Conservation (phyloP, 768 basidiomycete species). For the Porphyrellus cyaneotinctus region DNA sequence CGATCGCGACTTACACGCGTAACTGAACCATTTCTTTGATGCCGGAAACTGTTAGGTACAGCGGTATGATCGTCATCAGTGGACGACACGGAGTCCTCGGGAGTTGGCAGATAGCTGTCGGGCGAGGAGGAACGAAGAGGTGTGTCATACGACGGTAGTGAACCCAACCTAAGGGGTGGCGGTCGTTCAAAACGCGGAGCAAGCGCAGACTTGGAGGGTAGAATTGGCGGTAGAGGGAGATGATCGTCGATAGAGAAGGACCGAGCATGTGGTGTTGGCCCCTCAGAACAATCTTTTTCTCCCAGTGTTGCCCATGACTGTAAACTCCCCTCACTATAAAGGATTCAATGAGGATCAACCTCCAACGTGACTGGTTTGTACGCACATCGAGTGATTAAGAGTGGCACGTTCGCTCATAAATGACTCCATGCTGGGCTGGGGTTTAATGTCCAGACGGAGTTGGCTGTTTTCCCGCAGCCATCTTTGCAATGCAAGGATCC, state of each 20-base stretch:
- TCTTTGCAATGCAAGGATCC: conserved; percentile 65
- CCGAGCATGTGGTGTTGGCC: conserved; percentile 48
- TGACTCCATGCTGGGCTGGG: conserved; percentile 46
- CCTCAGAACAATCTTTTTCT: conserved; percentile 35
- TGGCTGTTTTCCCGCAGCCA: conserved; percentile 65
- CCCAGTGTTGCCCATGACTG: conserved; percentile 44
- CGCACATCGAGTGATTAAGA: conserved; percentile 34
- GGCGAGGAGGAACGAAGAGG: conserved; percentile 49
- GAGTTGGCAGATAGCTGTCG: conserved; percentile 53
- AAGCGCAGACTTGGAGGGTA: conserved; percentile 25
- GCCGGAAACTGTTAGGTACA: conserved; percentile 30
- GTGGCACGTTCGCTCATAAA: conserved; percentile 40
- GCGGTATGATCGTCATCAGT: conserved; percentile 42
- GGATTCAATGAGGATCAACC: conserved; percentile 5
- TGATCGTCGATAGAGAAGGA: conserved; percentile 62
- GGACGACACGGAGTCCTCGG: conserved; percentile 50
- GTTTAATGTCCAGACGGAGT: conserved; percentile 28
- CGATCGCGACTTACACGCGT: conserved; percentile 37
- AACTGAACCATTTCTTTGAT: conserved; percentile 51
- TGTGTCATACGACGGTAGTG: conserved; percentile 39
- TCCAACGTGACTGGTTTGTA: background rate
- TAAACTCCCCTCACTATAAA: conserved; percentile 36
- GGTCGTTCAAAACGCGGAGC: conserved; percentile 37
- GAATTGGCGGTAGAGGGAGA: conserved; percentile 38
- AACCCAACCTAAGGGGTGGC: conserved; percentile 47